phyloP scores from a whole-genome alignment of 2,329 filamentous ascomycete genomes.

The Neopestalotiopsis rosae region DNA sequence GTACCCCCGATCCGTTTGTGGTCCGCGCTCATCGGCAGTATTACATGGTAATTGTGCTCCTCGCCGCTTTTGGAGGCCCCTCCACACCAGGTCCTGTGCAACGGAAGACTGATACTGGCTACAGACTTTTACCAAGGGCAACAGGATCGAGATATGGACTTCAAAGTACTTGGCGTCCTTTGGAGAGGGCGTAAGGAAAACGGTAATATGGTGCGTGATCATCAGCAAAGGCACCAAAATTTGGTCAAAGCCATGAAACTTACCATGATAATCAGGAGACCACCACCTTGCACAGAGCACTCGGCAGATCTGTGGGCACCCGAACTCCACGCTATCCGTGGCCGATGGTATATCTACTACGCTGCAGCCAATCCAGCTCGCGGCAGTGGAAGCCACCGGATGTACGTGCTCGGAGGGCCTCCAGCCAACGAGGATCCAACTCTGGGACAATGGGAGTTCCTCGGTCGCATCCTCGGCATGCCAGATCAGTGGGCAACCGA shows the following conservation, averaged over 20 bases:
- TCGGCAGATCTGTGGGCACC: slow-evolving; percentile 39
- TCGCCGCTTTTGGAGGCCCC: not conserved
- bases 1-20: slow-evolving; percentile 38
- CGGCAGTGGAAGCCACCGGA: slow-evolving; percentile 38
- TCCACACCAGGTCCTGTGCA: not conserved
- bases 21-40: slow-evolving; percentile 29
- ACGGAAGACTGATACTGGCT: not conserved
- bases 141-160: slow-evolving; percentile 38
- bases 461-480: slow-evolving; percentile 34
- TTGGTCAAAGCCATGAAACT: not conserved
- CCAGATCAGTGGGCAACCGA: slow-evolving; percentile 40
- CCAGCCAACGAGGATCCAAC: slow-evolving; percentile 32
- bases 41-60: slow-evolving; percentile 30
- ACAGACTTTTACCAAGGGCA: slow-evolving; percentile 38
- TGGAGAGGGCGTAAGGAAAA: slow-evolving; percentile 27
- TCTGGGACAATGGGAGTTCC: slow-evolving; percentile 35
- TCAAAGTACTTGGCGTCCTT: slow-evolving; percentile 34
- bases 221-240: too few relatives aligned
- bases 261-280: slow-evolving; percentile 29
- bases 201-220: slow-evolving; percentile 36
- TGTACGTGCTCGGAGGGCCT: slow-evolving; percentile 38
- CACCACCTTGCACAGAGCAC: slow-evolving; percentile 34
- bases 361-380: slow-evolving; percentile 32
- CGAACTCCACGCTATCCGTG: slow-evolving; percentile 36
- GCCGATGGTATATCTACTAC: slow-evolving; percentile 41